Evolutionary conservation across 768 basidiomycete genomes (phyloP).

Genomic region (Kwoniella europaea): DNA sequence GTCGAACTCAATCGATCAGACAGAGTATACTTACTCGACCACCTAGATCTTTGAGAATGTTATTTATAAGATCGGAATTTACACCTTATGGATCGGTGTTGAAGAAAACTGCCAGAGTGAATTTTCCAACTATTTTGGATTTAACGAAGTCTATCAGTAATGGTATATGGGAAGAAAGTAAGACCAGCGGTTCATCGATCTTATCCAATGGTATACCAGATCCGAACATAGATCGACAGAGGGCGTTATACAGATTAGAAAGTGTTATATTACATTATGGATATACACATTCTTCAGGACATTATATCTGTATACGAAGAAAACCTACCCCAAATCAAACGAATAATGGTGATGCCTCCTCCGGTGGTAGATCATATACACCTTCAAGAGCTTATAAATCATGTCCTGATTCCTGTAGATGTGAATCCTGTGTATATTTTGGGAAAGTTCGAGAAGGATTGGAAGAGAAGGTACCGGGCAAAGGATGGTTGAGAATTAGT

Average conservation of each 20-base stretch:
- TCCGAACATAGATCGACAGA: not conserved
- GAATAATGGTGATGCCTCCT: conserved; percentile 45
- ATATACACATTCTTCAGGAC: conserved; percentile 81
- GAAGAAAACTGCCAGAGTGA: conserved; percentile 81
- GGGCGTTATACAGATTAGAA: conserved; percentile 80
- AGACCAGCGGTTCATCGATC: conserved; percentile 47
- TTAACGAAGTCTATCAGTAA: conserved; percentile 70
- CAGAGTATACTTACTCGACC: conserved; percentile 64
- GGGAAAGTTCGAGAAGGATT: conserved; percentile 66
- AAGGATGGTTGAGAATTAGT: conserved; percentile 82
- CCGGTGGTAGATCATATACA: conserved; percentile 38
- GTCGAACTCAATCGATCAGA: conserved; percentile 40
- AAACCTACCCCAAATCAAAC: conserved; percentile 63
- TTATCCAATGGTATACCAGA: not conserved
- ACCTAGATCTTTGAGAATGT: conserved; percentile 81
- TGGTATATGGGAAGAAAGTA: conserved; percentile 47
- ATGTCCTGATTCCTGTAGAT: conserved; percentile 63
- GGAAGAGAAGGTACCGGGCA: conserved; percentile 42
- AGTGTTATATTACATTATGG: conserved; percentile 93
- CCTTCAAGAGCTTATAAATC: conserved; percentile 60
- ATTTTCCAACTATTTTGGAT: conserved; percentile 87
- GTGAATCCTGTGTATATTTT: conserved; percentile 62
- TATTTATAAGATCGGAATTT: conserved; percentile 89
- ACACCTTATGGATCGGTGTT: conserved; percentile 70
- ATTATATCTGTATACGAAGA: conserved; percentile 89